Conservation (phyloP, 2,329 filamentous ascomycete species). For the Penicillium sclerotigenum region DNA sequence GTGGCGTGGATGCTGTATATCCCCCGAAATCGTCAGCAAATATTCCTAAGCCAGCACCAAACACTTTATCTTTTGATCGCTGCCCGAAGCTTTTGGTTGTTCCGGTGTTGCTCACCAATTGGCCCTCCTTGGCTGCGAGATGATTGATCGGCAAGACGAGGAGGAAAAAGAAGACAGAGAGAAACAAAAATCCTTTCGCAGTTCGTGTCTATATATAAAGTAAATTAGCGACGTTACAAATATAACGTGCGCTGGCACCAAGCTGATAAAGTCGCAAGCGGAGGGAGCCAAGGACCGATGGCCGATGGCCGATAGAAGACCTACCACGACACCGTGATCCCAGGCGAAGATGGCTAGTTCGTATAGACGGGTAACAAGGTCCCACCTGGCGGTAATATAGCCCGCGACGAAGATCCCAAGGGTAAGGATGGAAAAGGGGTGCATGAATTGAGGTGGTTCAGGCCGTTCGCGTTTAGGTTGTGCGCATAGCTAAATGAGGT, state of each 20-base stretch:
- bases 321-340: constrained; percentile 95
- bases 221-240: constrained; percentile 5
- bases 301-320: constrained; percentile 33
- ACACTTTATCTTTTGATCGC: neutral
- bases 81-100: constrained; percentile 2
- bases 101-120: constrained; percentile 59
- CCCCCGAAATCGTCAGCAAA: constrained; percentile 7
- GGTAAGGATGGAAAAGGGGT: constrained; percentile 94
- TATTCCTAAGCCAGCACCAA: neutral
- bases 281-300: constrained; percentile 7
- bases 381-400: constrained; percentile 99
- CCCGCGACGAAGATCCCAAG: constrained; percentile 98
- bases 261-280: constrained; percentile 1
- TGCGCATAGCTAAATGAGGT: constrained; percentile 31
- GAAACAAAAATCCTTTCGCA: constrained; percentile 75
- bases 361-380: constrained; percentile 93
- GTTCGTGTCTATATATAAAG: constrained; percentile 65
- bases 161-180: constrained; percentile 80
- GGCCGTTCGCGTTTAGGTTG: constrained; percentile 26
- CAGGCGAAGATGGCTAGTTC: constrained; percentile 96
- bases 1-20: constrained; percentile 73
- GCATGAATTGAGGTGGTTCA: constrained; percentile 61
- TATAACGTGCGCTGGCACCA: constrained; percentile 1
- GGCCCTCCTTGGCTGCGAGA: constrained; percentile 75
- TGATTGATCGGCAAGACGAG: constrained; percentile 80